Base-by-base conservation (phyloP, 139 green algal genomes). In the Pleodorina starrii region DNA sequence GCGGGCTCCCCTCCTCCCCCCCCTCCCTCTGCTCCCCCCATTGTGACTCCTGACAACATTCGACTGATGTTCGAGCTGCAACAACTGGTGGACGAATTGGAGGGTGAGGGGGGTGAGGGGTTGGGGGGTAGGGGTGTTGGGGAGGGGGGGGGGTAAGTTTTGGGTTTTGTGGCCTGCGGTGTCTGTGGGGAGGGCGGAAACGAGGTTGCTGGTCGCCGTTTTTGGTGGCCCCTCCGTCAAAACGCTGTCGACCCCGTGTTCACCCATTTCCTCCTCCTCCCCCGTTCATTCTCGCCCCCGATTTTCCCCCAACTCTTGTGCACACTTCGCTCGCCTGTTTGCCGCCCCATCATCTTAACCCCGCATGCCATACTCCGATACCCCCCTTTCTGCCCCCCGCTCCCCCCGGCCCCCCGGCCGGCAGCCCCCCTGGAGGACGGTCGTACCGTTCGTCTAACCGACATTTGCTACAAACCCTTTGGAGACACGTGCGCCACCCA, bases 401-500 rank as follows among this genome's bases (percentile, higher is more conserved):
- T 17, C 35, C 16, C 40, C 38, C 42, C 42, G 1, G 19, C 72
- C 25, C 72, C 42, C 40, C 38, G 27, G 16, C 42, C 42, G n/a
- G 44, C 74, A 82, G 74, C 74, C 2, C 74, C 74, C 27, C 74
- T 82, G 76, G 48, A 48, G 48, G 11, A 35, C 0, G 32, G 0
- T 14, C 27, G 17, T 32, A 38, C 91, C 17, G 94, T 96, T 0
- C 91, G 72, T 0, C 93, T 99, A 36, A 5, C 83, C 17, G 93
- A 95, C 60, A 93, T 99, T 2, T 99, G 97, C 94, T 98, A 96
- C 93, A 97, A 97, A 84, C 97, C 97, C 1, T 94, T 98, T 60
- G 97, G 95, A 6, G 91, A 88, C 17, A 90, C 84, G 0, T 99
- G 97, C 88, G 97, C 95, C 40, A 97, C 92, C 0, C 93, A 98